Percentiles rank a stretch among this genome's conserved stretches.
Conservation (phyloP, 2,329 filamentous ascomycete genomes). For the Volutella citrinella region DNA sequence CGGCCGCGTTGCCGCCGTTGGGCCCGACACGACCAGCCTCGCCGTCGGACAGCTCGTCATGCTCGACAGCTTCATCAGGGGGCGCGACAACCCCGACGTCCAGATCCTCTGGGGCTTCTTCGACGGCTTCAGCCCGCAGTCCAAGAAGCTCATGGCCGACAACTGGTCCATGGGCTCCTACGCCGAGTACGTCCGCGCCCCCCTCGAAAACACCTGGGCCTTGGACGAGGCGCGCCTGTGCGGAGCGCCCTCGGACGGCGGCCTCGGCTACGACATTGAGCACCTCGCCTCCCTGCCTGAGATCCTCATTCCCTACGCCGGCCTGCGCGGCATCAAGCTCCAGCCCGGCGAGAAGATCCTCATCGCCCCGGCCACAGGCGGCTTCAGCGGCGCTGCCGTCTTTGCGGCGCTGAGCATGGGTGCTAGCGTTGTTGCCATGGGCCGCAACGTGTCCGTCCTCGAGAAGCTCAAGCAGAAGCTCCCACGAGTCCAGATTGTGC, state of each 20-base stretch:
- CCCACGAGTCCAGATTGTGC: conserved; percentile 34
- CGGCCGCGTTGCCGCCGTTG: conserved; percentile 33
- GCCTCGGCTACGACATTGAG: conserved; percentile 35
- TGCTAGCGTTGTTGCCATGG: conserved; percentile 49
- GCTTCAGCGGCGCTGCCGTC: conserved; percentile 46
- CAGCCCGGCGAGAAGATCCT: conserved; percentile 47
- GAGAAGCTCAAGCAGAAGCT: conserved; percentile 25
- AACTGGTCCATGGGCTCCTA: conserved; percentile 31
- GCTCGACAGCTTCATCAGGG: conserved; percentile 28
- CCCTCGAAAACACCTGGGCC: conserved; percentile 31
- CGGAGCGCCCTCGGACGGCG: conserved; percentile 11
- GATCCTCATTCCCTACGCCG: conserved; percentile 41
- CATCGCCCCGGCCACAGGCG: conserved; percentile 47
- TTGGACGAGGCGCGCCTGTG: conserved; percentile 30
- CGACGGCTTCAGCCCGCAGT: conserved; percentile 22
- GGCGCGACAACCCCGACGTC: conserved; percentile 28
- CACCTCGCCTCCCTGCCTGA: conserved; percentile 37
- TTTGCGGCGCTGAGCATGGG: conserved; percentile 47
- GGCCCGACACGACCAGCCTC: conserved; percentile 30
- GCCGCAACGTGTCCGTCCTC: conserved; percentile 38
- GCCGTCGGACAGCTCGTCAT: conserved; percentile 31
- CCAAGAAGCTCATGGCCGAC: conserved; percentile 23
- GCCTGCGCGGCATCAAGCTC: conserved; percentile 40
- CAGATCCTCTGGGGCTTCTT: conserved; percentile 30
- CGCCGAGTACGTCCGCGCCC: conserved; percentile 28